These are phyloP conservation scores for Fusarium agapanthi DNA, from an alignment of 2,329 filamentous ascomycete genomes.

Conservation along the genomic window DNA sequence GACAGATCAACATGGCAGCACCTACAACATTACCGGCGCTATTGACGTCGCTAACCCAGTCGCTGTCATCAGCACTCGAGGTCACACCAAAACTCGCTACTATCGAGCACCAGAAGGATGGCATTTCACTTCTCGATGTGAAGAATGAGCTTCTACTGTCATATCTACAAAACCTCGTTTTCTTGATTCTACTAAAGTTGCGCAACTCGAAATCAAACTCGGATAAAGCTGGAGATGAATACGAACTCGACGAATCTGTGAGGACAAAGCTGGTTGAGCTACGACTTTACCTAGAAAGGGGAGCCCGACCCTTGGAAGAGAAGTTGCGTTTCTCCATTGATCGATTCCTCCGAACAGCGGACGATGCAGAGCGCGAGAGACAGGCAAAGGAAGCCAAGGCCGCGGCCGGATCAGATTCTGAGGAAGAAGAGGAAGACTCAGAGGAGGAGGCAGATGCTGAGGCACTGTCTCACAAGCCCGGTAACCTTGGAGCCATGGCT, in stretches of 20 bases:
- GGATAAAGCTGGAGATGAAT: slow-evolving; percentile 43
- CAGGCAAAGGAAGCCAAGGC: slow-evolving; percentile 46
- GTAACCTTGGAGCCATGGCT: slow-evolving; percentile 43
- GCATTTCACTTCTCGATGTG: slow-evolving; percentile 91
- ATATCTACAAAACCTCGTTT: slow-evolving; percentile 93
- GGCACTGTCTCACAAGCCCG: slow-evolving; percentile 37
- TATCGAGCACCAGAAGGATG: slow-evolving; percentile 79
- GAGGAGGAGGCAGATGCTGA: slow-evolving; percentile 50
- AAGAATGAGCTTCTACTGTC: slow-evolving; percentile 98
- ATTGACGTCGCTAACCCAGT: slow-evolving; percentile 65
- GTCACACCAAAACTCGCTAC: slow-evolving; percentile 69
- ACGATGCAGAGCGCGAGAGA: slow-evolving; percentile 68
- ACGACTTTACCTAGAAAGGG: slow-evolving; percentile 91
- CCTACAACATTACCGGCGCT: slow-evolving; percentile 59
- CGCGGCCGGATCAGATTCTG: slow-evolving; percentile 41
- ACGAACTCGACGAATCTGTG: slow-evolving; percentile 69
- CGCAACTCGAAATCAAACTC: slow-evolving; percentile 58
- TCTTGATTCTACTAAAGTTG: slow-evolving; percentile 83
- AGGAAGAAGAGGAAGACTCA: slow-evolving; percentile 47
- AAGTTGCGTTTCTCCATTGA: slow-evolving; percentile 96
- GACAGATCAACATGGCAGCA: slow-evolving; percentile 55
- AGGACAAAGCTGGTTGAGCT: slow-evolving; percentile 90
- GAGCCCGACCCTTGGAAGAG: slow-evolving; percentile 87
- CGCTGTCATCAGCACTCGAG: slow-evolving; percentile 70
- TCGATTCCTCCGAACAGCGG: slow-evolving; percentile 87